phyloP scores from a whole-genome alignment of 2,329 filamentous ascomycete species.

The Apiospora marii region DNA sequence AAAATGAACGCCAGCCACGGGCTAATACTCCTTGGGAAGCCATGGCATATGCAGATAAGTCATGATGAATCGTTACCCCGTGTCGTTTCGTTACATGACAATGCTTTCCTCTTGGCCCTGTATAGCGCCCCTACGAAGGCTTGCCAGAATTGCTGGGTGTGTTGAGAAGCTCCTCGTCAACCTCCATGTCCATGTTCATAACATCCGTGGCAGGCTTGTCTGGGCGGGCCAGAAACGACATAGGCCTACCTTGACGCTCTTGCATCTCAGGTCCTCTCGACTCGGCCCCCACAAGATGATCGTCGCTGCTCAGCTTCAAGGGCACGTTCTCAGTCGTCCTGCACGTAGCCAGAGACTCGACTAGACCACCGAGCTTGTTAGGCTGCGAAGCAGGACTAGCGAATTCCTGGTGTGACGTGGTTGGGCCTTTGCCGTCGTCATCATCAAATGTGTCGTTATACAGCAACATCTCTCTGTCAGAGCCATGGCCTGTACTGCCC shows the following conservation, averaged over 20 bases:
- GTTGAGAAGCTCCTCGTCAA: neutral
- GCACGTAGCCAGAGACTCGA: slow-evolving; percentile 34
- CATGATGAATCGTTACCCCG: slow-evolving; percentile 2
- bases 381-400: slow-evolving; percentile 26
- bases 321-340: slow-evolving; percentile 26
- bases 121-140: neutral
- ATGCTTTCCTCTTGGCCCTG: neutral
- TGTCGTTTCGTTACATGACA: neutral
- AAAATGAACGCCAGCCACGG: slow-evolving; percentile 12
- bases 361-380: slow-evolving; percentile 31
- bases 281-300: slow-evolving; percentile 1
- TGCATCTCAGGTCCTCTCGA: slow-evolving; percentile 55
- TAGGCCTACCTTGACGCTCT: slow-evolving; percentile 44
- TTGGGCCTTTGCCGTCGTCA: slow-evolving; percentile 22
- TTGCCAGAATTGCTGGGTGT: no score
- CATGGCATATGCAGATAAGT: slow-evolving; percentile 16
- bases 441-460: slow-evolving; percentile 29
- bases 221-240: slow-evolving; percentile 38
- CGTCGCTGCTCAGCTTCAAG: neutral
- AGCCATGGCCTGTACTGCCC: slow-evolving; percentile 36
- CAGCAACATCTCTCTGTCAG: slow-evolving; percentile 39
- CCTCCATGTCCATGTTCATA: slow-evolving; percentile 49
- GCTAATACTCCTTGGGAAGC: neutral
- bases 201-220: slow-evolving; percentile 35
- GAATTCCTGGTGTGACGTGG: slow-evolving; percentile 27